phyloP scores from a whole-genome alignment of 805 yeast species.

The Alloascoidea africana region DNA sequence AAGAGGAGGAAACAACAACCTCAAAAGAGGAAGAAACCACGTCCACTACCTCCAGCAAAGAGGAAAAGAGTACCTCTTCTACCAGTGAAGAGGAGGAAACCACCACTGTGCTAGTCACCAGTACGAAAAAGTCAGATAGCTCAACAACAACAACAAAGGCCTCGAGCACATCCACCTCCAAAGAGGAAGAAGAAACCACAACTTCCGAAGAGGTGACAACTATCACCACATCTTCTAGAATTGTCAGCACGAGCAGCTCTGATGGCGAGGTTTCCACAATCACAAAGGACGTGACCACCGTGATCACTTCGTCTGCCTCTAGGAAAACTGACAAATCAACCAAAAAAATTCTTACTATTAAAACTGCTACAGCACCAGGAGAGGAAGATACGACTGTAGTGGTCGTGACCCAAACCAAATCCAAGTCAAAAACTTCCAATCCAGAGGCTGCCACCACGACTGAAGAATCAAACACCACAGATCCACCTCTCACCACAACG shows the following conservation, averaged over 20 bases:
- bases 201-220: background rate
- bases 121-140: background rate
- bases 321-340: background rate
- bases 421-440: background rate
- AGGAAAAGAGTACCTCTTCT: background rate
- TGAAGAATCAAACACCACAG: too few species aligned
- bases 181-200: too few species aligned
- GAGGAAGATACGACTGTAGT: background rate
- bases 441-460: background rate
- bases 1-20: background rate
- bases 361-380: background rate
- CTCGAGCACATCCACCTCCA: background rate
- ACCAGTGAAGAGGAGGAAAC: background rate
- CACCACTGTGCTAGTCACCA: background rate
- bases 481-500: background rate
- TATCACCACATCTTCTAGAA: too few species aligned
- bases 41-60: background rate
- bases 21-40: background rate
- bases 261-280: background rate
- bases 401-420: background rate
- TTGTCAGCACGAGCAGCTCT: too few species aligned
- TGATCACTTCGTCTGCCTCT: background rate
- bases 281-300: background rate
- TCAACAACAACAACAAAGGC: background rate
- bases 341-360: background rate